These are phyloP conservation scores for Paecilomyces dactylethromorphus DNA, from an alignment of 2,329 filamentous ascomycete genomes.

Conservation along the genomic window DNA sequence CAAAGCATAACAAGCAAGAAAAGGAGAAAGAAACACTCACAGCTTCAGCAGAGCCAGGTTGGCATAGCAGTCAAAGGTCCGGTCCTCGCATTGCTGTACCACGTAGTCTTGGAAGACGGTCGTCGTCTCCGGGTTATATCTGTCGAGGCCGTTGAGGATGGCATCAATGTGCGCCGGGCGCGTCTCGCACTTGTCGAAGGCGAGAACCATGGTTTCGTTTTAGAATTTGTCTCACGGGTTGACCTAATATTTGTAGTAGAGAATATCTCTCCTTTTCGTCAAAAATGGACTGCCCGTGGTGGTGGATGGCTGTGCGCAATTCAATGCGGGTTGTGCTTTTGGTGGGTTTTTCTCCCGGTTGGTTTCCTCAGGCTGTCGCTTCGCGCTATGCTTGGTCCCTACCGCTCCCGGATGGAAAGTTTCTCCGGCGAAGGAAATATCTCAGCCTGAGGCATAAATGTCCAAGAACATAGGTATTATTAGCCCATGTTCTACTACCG, in stretches of 20 bases:
- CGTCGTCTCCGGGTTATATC: conserved; percentile 98
- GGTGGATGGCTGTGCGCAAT: conserved; percentile 9
- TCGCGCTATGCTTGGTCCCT: neutral
- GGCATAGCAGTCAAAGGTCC: conserved; percentile 91
- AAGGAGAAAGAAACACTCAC: conserved; percentile 48
- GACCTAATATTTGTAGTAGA: conserved; percentile 1
- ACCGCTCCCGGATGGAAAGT: conserved; percentile 2
- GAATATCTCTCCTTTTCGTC: conserved; percentile 6
- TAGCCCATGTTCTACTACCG: too few species aligned
- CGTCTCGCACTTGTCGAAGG: conserved; percentile 84
- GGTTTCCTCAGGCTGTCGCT: neutral
- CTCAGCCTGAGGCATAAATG: too few species aligned
- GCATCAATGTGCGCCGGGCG: conserved; percentile 84
- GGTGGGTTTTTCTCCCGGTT: conserved; percentile 17
- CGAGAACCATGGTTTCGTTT: conserved; percentile 24
- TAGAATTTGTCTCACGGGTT: neutral
- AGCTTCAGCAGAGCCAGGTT: conserved; percentile 94
- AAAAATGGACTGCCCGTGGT: conserved; percentile 1
- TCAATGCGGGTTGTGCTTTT: conserved; percentile 10
- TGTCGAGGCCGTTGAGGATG: conserved; percentile 94
- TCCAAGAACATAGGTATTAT: too few species aligned
- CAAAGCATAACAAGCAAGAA: conserved; percentile 5
- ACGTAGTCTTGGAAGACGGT: conserved; percentile 91
- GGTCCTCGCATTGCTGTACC: conserved; percentile 86
- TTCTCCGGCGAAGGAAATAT: neutral